Evolutionary conservation across 495 filamentous ascomycete species (phyloP), one percentile per base, ranked within the genome.

Genomic region (Podospora anserina): DNA sequence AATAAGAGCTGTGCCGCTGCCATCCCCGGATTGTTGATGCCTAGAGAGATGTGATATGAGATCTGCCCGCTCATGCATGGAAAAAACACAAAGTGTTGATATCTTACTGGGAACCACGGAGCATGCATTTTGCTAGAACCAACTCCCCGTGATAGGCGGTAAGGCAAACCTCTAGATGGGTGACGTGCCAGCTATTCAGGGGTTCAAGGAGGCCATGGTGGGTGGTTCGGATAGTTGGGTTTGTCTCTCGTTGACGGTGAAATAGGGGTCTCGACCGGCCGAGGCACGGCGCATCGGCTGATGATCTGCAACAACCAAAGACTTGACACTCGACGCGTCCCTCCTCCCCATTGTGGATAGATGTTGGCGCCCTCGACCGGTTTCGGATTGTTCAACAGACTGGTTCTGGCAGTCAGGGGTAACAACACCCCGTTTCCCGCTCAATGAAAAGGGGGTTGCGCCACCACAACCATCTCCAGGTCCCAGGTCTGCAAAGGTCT

Each of bases 381-480:
- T 49, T 49, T 49, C 39, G 5, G 39, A 3, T 7, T 32, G 39
- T 49, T 49, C 9, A 49, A 13, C 39, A 49, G 39, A 49, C 39
- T 49, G 39, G 13, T 6, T 58, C 55, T 58, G 7, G 55, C 55
- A 58, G 55, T 20, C 7, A 26, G 6, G 55, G 39, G 39, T 13
- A 58, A 20, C n/a, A 58, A 19, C 55, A 26, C n/a, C 19, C 23
- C 23, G 4, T 58, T 58, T 58, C 13, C 55, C 1, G 55, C 55
- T 58, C 55, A 5, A 58, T 58, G 55, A 5, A 61, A 26, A 27
- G 59, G 23, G 23, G 23, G 23, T 13, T 32, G 59, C 61, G 61
- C 61, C 61, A 44, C 61, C 28, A 63, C 15, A 28, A 39, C 18
- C 26, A 61, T 61, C 27, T 27, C 28, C 23, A 32, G 27, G 59